Percentiles rank a stretch among this genome's conserved stretches.
phyloP scores from a whole-genome alignment of 495 filamentous ascomycete species.

The Immersiella caudata region DNA sequence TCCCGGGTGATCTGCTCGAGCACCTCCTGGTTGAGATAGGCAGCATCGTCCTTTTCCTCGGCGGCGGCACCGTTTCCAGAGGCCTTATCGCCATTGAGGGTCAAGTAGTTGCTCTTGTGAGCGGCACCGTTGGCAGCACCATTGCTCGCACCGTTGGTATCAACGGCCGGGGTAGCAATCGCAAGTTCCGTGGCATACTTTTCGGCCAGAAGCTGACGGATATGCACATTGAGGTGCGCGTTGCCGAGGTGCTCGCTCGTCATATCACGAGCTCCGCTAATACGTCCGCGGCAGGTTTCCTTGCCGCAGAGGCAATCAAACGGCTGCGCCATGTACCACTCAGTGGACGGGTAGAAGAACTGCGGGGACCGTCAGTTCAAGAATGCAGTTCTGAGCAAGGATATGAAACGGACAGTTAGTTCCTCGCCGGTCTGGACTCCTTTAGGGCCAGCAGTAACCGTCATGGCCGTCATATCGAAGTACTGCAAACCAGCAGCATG shows the following conservation, averaged over 20 bases:
- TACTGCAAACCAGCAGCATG: conserved; percentile 37
- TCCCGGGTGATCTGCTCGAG: conserved; percentile 34
- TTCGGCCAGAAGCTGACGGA: conserved; percentile 53
- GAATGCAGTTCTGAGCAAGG: conserved; percentile 8
- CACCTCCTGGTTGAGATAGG: neutral
- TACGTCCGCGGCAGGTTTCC: conserved; percentile 52
- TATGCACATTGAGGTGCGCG: conserved; percentile 59
- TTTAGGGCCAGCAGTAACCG: conserved; percentile 62
- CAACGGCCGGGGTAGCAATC: neutral
- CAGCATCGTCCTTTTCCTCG: neutral
- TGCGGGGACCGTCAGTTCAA: conserved; percentile 6
- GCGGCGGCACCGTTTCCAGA: conserved; percentile 18
- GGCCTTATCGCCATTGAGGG: conserved; percentile 2
- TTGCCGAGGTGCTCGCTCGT: conserved; percentile 45
- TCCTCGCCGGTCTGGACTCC: conserved; percentile 62
- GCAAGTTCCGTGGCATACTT: conserved; percentile 13
- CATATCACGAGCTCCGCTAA: conserved; percentile 60
- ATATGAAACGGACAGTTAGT: conserved; percentile 53
- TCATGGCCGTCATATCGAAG: conserved; percentile 68
- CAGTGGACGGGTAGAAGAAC: conserved; percentile 79
- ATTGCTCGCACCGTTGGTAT: neutral
- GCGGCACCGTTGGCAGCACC: neutral
- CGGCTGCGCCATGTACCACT: conserved; percentile 75
- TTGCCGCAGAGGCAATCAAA: conserved; percentile 68
- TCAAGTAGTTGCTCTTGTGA: neutral